Conservation (phyloP, 352 stramenopile genomes). For the Phytophthora quininea region DNA sequence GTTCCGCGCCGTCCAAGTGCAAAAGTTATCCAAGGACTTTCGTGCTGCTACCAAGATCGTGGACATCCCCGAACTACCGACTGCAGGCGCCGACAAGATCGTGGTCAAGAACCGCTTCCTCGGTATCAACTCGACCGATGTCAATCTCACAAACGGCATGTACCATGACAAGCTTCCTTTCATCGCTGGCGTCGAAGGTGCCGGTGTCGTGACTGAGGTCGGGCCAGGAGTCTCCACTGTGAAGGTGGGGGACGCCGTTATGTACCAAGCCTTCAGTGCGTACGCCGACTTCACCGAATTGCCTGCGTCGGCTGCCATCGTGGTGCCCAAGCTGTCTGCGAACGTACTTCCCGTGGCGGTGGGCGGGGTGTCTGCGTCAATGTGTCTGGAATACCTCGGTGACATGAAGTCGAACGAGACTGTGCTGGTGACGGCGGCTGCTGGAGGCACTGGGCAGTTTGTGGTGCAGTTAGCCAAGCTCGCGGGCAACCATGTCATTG, state of each 20-base stretch:
- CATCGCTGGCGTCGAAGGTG: slow-evolving; percentile 47
- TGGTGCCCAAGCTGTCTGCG: slow-evolving; percentile 23
- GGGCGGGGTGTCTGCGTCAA: slow-evolving; percentile 45
- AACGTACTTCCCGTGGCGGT: slow-evolving; percentile 44
- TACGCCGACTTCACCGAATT: slow-evolving; percentile 60
- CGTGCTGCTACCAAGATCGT: slow-evolving; percentile 45
- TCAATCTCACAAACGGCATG: slow-evolving; percentile 59
- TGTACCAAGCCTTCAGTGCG: slow-evolving; percentile 45
- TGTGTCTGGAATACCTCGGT: slow-evolving; percentile 39
- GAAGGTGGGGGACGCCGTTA: slow-evolving; percentile 34
- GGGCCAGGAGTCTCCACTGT: slow-evolving; percentile 31
- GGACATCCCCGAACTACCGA: slow-evolving; percentile 33
- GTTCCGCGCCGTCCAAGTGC: slow-evolving; percentile 38
- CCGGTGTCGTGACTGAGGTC: slow-evolving; percentile 41
- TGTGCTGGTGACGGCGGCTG: slow-evolving; percentile 37
- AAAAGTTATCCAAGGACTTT: slow-evolving; percentile 44
- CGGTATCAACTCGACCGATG: slow-evolving; percentile 54
- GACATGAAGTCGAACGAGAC: slow-evolving; percentile 40
- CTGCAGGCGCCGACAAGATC: slow-evolving; percentile 21
- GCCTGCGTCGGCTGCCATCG: slow-evolving; percentile 23
- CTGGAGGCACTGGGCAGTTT: slow-evolving; percentile 76
- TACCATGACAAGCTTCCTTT: slow-evolving; percentile 47
- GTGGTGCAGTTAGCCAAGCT: slow-evolving; percentile 80
- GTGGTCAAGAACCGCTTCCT: slow-evolving; percentile 56
- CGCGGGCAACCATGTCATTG: slow-evolving; percentile 58